Evolutionary conservation across 2,329 filamentous ascomycete genomes (phyloP).

Genomic region (Ophiosphaerella korrae): DNA sequence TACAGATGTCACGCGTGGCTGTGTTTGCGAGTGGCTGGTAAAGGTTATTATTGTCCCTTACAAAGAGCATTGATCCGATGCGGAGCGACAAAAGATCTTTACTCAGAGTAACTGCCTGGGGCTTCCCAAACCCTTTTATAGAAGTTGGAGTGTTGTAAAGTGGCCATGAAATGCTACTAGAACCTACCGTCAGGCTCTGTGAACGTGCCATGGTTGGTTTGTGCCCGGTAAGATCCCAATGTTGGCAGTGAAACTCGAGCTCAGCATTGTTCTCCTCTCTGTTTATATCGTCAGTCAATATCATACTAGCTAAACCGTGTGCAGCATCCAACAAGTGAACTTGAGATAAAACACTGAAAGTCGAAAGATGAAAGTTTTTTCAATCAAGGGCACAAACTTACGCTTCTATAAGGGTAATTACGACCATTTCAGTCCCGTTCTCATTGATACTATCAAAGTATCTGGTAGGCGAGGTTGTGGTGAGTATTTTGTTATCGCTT

Average conservation of each 20-base stretch:
- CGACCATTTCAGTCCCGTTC: background rate
- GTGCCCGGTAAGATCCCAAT: too few relatives aligned
- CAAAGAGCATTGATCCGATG: conserved; percentile 1
- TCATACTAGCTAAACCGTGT: too few relatives aligned
- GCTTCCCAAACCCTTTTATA: background rate
- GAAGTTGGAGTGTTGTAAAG: background rate
- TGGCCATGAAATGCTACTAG: background rate
- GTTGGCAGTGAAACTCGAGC: too few relatives aligned
- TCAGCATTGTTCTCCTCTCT: too few relatives aligned
- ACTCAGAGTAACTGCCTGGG: background rate
- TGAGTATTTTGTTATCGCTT: background rate
- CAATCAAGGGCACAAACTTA: background rate
- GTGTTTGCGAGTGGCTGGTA: background rate
- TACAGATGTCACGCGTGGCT: background rate
- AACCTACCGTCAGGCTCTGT: background rate
- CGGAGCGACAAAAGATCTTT: background rate
- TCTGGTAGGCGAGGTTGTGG: background rate
- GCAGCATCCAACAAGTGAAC: too few relatives aligned
- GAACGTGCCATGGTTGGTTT: too few relatives aligned
- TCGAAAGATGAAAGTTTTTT: too few relatives aligned
- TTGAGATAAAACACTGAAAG: too few relatives aligned
- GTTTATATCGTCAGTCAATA: too few relatives aligned
- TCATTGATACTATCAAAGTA: conserved; percentile 2
- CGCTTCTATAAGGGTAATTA: background rate
- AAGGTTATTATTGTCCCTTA: background rate